Evolutionary conservation across 352 stramenopile species (phyloP), one percentile per base, ranked within the genome.

Genomic region (Nothophytophthora sp.): DNA sequence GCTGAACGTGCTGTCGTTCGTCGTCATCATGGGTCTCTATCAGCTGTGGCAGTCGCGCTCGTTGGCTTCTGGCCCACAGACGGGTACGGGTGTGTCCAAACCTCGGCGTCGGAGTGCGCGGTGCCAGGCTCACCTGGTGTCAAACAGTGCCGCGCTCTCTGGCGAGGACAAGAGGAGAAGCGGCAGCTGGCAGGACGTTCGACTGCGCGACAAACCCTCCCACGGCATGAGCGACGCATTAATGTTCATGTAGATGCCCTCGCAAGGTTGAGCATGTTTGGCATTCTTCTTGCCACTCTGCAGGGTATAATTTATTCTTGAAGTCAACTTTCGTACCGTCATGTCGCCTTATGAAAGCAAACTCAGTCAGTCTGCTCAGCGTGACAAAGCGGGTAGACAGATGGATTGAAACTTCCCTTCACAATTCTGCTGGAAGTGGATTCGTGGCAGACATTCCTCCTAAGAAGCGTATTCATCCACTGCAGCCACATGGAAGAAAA

Each of bases 1-100:
- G 32, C 40, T 90, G 27, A 90, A 90, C 57, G 80, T 88, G 47
- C 51, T 90, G 16, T 87, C 75, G 23, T 87, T 88, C 48, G 49
- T 87, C 30, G 63, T 76, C 32, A 88, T 90, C 41, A 70, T 88
- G 64, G 45, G 35, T 5, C 55, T 90, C 27, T 86, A 86, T 78
- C 16, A 87, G 55, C 39, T 83, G 73, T 23, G 60, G 57, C n/a
- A 81, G 64, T 1, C 81, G 68, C 9, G 73, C 73, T 19, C 70
- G 51, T 48, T 83, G 68, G 0, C 63, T 49, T 37, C 81, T 19
- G 55, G 37, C 28, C 50, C 43, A 28, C 57, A 38, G 48, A 64
- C 49, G 20, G 51, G n/a, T 15, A 13, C 20, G 9, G 27, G 24
- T 6, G 4, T 19, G 22, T 52, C 47, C 13, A 51, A 39, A 27